Conservation (phyloP, 331 rosid species). For the Stylosanthes scabra region DNA sequence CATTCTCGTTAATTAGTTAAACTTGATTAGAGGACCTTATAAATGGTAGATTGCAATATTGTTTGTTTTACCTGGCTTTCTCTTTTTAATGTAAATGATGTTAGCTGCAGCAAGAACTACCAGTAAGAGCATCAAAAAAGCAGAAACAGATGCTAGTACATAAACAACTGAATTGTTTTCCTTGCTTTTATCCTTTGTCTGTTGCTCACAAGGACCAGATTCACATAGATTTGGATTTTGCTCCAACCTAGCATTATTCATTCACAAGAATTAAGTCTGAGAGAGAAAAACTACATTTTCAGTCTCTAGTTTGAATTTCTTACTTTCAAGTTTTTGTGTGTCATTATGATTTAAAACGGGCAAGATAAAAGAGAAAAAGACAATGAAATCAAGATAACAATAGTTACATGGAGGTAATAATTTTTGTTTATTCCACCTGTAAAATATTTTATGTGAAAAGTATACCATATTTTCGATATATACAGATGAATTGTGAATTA, state of each 20-base stretch:
- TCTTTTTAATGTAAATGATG: slow-evolving; percentile 11
- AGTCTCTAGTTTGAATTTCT: neutral
- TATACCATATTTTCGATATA: too few species aligned
- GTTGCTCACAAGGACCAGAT: slow-evolving; percentile 36
- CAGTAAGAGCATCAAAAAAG: slow-evolving; percentile 16
- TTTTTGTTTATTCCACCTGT: too few species aligned
- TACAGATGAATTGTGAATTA: too few species aligned
- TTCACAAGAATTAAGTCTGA: neutral
- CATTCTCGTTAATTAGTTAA: neutral
- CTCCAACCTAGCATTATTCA: slow-evolving; percentile 20
- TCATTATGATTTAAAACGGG: too few species aligned
- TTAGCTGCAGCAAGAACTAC: neutral
- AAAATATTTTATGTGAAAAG: too few species aligned
- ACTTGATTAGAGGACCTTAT: neutral
- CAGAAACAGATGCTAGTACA: slow-evolving; percentile 41
- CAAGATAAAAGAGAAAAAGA: too few species aligned
- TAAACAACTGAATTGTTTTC: slow-evolving; percentile 22
- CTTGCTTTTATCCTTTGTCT: neutral
- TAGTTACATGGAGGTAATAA: too few species aligned
- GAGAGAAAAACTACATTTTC: neutral
- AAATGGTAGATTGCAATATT: neutral
- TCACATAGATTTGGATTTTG: slow-evolving; percentile 30
- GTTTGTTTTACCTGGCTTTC: slow-evolving; percentile 25
- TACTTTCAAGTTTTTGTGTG: too few species aligned
- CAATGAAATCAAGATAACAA: too few species aligned